Percentiles rank a stretch among this genome's conserved stretches.
phyloP scores from a whole-genome alignment of 2,329 filamentous ascomycete species.

The Sclerotinia trifoliorum region DNA sequence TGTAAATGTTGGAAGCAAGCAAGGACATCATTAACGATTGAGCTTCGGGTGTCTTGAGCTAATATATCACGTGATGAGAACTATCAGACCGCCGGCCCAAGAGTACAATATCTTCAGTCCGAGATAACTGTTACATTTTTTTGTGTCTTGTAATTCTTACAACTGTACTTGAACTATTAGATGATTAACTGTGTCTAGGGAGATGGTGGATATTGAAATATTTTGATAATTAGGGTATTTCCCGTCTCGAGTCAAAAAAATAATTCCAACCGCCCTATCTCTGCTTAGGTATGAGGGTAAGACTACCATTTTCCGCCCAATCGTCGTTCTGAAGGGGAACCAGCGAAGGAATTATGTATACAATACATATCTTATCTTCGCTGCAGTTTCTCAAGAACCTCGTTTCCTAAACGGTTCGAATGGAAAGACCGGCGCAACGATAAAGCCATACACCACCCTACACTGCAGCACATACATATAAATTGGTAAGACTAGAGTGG shows the following conservation, averaged over 20 bases:
- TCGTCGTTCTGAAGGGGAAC: not conserved
- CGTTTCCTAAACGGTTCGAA: constrained; percentile 64
- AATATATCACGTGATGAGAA: not conserved
- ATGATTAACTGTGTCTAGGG: not conserved
- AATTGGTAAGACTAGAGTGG: constrained; percentile 47
- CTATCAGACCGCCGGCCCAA: not conserved
- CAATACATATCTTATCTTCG: not conserved
- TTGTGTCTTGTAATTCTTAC: not conserved
- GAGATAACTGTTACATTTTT: not conserved
- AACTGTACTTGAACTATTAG: too few relatives aligned
- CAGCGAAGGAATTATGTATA: not conserved
- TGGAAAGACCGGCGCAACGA: constrained; percentile 57
- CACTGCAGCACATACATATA: constrained; percentile 66
- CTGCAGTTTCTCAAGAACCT: constrained; percentile 44
- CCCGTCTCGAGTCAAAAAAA: not conserved
- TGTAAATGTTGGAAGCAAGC: constrained; percentile 18
- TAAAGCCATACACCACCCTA: constrained; percentile 58
- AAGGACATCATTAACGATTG: not conserved
- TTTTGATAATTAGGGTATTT: not conserved
- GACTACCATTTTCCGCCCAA: not conserved
- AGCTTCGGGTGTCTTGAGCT: constrained; percentile 16
- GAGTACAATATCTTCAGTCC: not conserved
- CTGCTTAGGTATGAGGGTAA: not conserved
- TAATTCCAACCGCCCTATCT: not conserved
- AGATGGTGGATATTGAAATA: not conserved